These are phyloP conservation scores for Adenanthera pavonina DNA, from an alignment of 306 rosid species.

Conservation along the genomic window DNA sequence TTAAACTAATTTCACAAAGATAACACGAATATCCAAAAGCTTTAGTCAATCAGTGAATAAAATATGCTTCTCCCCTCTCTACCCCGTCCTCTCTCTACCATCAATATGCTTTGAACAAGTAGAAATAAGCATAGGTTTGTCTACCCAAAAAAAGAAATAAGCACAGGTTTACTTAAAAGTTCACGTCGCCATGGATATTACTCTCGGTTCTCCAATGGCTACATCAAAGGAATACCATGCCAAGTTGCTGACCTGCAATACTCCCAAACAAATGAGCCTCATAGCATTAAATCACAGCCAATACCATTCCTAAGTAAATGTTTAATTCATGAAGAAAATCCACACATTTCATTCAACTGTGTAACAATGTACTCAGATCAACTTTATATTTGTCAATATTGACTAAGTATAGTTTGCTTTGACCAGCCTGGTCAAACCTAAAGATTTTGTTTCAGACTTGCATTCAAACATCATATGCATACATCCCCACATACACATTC, in stretches of 20 bases:
- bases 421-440: not conserved
- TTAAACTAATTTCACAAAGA: not conserved
- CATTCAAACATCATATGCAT: not conserved
- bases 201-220: not conserved
- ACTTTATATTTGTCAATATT: conserved; percentile 11
- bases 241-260: not conserved
- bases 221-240: not conserved
- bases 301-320: not conserved
- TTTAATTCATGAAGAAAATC: conserved; percentile 6
- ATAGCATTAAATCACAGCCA: not conserved
- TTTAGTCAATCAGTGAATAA: not conserved
- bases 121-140: not conserved
- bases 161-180: not conserved
- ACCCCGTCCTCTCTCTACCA: not conserved
- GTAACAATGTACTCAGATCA: conserved; percentile 2
- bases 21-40: not conserved
- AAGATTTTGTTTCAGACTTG: not conserved
- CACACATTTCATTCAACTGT: not conserved
- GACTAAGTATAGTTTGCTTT: not conserved
- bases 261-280: not conserved
- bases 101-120: not conserved
- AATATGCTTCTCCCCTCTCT: conserved; percentile 18
- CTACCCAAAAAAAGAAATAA: too few relatives aligned
- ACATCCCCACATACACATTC: not conserved
- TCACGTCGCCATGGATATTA: not conserved